Conservation (phyloP, 1,139 yeast genomes). For the Yamadazyma spencermartinsiae region DNA sequence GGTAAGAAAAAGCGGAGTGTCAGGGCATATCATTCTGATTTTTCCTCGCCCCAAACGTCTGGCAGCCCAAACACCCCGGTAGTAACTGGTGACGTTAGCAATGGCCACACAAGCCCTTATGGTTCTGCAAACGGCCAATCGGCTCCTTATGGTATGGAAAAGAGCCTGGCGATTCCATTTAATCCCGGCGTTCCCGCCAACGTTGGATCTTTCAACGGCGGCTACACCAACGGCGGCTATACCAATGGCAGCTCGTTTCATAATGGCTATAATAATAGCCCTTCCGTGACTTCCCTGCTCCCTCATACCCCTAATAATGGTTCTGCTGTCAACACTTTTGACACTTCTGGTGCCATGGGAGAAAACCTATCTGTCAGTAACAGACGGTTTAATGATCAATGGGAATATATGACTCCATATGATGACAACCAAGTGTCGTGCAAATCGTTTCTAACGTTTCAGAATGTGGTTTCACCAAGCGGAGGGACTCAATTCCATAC, state of each 20-base stretch:
- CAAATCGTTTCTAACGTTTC: constrained; percentile 64
- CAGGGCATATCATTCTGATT: constrained; percentile 42
- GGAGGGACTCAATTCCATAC: constrained; percentile 73
- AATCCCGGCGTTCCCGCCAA: not conserved
- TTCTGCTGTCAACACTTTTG: not conserved
- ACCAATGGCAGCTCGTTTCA: not conserved
- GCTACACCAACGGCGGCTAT: not conserved
- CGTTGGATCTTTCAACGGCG: not conserved
- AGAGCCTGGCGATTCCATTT: not conserved
- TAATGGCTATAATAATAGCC: not conserved
- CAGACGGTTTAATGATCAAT: constrained; percentile 56
- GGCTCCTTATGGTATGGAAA: too few species aligned
- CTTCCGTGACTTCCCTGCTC: not conserved
- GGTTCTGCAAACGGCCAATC: too few species aligned
- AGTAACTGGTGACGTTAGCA: constrained; percentile 7
- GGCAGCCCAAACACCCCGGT: constrained; percentile 6
- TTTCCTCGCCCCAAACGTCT: constrained; percentile 1
- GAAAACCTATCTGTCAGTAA: constrained; percentile 50
- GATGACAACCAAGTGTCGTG: constrained; percentile 19
- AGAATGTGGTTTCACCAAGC: constrained; percentile 77
- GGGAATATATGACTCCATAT: constrained; percentile 36
- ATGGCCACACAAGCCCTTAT: too few species aligned
- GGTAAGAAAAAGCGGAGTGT: constrained; percentile 39
- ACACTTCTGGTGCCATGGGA: not conserved
- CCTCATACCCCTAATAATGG: not conserved